Evolutionary conservation across 2,329 filamentous ascomycete species (phyloP).

Genomic region (Aspergillus pseudonomiae): DNA sequence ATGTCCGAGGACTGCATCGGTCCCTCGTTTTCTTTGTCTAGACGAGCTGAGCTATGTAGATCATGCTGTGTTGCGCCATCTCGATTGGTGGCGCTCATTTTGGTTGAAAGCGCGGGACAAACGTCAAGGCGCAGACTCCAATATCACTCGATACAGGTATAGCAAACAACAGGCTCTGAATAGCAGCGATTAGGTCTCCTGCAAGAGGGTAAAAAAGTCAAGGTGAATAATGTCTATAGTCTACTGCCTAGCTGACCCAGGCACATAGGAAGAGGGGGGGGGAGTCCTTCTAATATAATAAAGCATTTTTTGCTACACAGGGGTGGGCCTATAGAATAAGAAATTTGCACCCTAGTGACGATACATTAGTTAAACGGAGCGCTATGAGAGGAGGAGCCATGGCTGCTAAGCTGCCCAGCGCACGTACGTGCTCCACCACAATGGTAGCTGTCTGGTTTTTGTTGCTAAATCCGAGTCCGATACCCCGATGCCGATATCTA

Average conservation of each 20-base stretch:
- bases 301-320: background rate
- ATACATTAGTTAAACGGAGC: background rate
- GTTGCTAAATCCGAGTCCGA: background rate
- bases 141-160: background rate
- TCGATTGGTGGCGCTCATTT: slow-evolving; percentile 9
- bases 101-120: background rate
- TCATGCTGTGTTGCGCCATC: slow-evolving; percentile 6
- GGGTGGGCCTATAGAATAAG: background rate
- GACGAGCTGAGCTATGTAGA: slow-evolving; percentile 7
- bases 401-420: background rate
- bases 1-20: slow-evolving; percentile 16
- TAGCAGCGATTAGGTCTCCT: background rate
- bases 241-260: background rate
- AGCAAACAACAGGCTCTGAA: background rate
- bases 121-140: background rate
- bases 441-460: background rate
- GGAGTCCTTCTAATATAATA: background rate
- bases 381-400: background rate
- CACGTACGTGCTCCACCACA: slow-evolving; percentile 1
- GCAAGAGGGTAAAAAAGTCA: background rate
- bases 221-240: background rate
- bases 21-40: slow-evolving; percentile 9
- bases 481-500: background rate
- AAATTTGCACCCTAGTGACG: slow-evolving; percentile 2
- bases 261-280: background rate